Percentiles rank a stretch among this genome's conserved stretches.
phyloP scores from a whole-genome alignment of 1,284 basidiomycete species.

The Apiotrichum gracile region DNA sequence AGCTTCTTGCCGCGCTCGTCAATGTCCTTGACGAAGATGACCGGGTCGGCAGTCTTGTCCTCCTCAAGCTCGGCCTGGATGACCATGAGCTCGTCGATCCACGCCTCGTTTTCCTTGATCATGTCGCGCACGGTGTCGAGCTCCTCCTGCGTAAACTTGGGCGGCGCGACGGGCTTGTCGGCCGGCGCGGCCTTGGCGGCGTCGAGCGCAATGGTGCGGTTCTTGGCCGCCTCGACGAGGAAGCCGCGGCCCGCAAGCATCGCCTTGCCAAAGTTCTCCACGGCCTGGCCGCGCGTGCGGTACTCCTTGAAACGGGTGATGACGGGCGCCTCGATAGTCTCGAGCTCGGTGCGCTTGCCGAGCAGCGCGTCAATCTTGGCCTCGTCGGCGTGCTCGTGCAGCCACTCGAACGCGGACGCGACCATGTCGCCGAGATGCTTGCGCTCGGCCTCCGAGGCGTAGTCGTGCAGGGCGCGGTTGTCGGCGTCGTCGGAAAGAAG shows the following conservation, averaged over 20 bases:
- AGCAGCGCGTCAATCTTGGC: slow-evolving; percentile 70
- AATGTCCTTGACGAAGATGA: slow-evolving; percentile 73
- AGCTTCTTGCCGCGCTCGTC: slow-evolving; percentile 70
- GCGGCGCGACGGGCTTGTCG: slow-evolving; percentile 53
- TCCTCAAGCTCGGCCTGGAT: slow-evolving; percentile 64
- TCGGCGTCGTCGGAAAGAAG: slow-evolving; percentile 63
- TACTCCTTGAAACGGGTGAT: slow-evolving; percentile 81
- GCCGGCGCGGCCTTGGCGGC: slow-evolving; percentile 24
- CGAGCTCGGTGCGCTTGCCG: slow-evolving; percentile 67
- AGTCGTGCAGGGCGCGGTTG: slow-evolving; percentile 66
- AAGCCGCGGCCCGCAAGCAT: slow-evolving; percentile 61
- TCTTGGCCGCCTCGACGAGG: slow-evolving; percentile 68
- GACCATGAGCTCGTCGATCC: slow-evolving; percentile 72
- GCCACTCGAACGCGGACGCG: slow-evolving; percentile 70
- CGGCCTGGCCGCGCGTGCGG: slow-evolving; percentile 59
- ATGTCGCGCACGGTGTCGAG: slow-evolving; percentile 66
- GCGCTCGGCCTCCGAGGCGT: slow-evolving; percentile 67
- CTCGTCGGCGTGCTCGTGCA: slow-evolving; percentile 76
- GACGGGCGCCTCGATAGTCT: slow-evolving; percentile 76
- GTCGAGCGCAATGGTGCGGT: slow-evolving; percentile 54
- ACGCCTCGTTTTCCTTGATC: slow-evolving; percentile 68
- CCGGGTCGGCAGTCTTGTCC: slow-evolving; percentile 64
- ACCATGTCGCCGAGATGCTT: slow-evolving; percentile 59
- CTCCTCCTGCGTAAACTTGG: slow-evolving; percentile 76
- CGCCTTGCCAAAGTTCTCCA: slow-evolving; percentile 61